Percentiles rank a stretch among this genome's conserved stretches.
These are phyloP conservation scores for Dispira parvispora DNA, from an alignment of 192 early-diverging fungal genomes.

Conservation along the genomic window DNA sequence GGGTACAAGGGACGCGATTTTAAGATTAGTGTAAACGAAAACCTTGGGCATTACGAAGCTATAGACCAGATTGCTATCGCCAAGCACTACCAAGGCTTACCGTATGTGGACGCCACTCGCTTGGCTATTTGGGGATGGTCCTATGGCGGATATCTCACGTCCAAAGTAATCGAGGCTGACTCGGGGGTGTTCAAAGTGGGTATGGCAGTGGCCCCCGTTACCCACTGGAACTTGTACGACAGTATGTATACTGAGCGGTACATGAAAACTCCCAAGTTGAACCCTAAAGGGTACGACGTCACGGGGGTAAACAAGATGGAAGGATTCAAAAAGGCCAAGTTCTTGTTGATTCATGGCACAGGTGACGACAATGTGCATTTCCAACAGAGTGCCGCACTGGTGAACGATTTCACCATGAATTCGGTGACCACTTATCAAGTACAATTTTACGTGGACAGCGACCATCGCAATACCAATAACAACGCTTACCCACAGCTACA, in stretches of 20 bases:
- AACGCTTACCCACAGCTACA: conserved; percentile 58
- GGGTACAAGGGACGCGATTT: conserved; percentile 72
- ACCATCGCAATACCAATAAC: conserved; percentile 68
- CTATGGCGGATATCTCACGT: conserved; percentile 78
- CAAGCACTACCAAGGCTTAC: conserved; percentile 34
- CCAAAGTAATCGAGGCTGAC: conserved; percentile 72
- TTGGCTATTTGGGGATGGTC: conserved; percentile 97
- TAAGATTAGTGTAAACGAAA: conserved; percentile 49
- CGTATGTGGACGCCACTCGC: conserved; percentile 62
- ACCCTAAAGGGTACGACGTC: conserved; percentile 57
- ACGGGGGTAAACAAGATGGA: conserved; percentile 64
- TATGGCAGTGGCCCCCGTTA: conserved; percentile 93
- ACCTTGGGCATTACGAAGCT: conserved; percentile 67
- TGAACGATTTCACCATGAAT: conserved; percentile 56
- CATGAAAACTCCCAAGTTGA: conserved; percentile 74
- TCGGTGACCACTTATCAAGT: conserved; percentile 63
- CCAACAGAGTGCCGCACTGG: conserved; percentile 69
- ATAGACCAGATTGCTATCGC: conserved; percentile 79
- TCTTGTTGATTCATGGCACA: conserved; percentile 78
- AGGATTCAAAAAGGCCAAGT: conserved; percentile 61
- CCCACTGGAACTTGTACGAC: conserved; percentile 79
- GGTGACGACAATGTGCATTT: conserved; percentile 89
- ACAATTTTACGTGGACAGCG: conserved; percentile 80
- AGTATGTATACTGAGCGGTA: conserved; percentile 93
- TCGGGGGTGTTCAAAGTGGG: conserved; percentile 64